Evolutionary conservation across 371 early-diverging fungal genomes (phyloP).

Genomic region (Zancudomyces culisetae): DNA sequence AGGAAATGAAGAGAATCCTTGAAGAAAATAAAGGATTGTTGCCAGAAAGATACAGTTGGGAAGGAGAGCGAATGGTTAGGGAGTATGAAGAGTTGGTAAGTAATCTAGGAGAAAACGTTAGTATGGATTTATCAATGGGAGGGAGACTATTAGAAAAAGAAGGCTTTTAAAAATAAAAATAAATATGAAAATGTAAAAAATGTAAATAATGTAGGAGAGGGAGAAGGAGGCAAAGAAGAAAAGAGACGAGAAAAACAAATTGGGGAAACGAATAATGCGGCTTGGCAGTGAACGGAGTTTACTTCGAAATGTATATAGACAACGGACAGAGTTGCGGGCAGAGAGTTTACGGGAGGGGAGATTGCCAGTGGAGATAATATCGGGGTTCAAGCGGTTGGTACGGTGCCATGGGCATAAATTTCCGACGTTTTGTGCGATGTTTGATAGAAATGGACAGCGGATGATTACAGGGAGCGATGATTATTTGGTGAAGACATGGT

Average conservation of each 20-base stretch:
- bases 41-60: constrained; percentile 40
- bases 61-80: constrained; percentile 31
- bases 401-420: constrained; percentile 54
- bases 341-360: constrained; percentile 13
- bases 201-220: constrained; percentile 8
- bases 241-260: constrained; percentile 14
- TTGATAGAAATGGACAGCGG: constrained; percentile 50
- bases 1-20: constrained; percentile 8
- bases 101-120: constrained; percentile 8
- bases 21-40: constrained; percentile 19
- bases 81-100: constrained; percentile 38
- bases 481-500: constrained; percentile 71
- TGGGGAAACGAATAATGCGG: background rate
- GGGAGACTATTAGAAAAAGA: constrained; percentile 6
- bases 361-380: constrained; percentile 9
- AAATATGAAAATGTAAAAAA: constrained; percentile 3
- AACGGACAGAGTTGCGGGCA: constrained; percentile 7
- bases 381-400: constrained; percentile 28
- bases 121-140: constrained; percentile 4
- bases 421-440: constrained; percentile 49
- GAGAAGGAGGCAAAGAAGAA: constrained; percentile 10
- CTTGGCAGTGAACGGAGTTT: too few relatives aligned
- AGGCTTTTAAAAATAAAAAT: constrained; percentile 4
- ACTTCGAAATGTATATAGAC: constrained; percentile 9
- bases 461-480: constrained; percentile 76